Evolutionary conservation across 768 basidiomycete genomes (phyloP).

Genomic region (Amanita inopinata): DNA sequence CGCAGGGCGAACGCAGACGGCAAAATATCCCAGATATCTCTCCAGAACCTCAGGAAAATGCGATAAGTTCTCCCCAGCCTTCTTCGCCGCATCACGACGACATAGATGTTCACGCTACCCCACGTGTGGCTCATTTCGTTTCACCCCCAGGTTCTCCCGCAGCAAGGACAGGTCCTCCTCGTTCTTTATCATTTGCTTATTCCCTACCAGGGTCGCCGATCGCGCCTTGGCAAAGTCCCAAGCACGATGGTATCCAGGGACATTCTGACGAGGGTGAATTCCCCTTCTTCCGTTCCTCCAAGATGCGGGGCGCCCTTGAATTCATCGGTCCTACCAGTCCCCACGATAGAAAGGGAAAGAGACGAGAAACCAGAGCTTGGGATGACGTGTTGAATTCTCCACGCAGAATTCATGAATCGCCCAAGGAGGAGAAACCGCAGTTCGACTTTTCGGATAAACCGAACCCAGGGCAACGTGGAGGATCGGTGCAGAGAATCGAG

Average conservation of each 20-base stretch:
- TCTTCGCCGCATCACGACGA: background rate
- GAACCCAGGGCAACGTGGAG: background rate
- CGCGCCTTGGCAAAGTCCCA: constrained; percentile 17
- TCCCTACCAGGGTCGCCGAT: constrained; percentile 36
- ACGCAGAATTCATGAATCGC: constrained; percentile 45
- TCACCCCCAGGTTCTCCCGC: constrained; percentile 43
- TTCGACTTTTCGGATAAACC: constrained; percentile 21
- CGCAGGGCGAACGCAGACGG: background rate
- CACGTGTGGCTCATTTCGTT: background rate
- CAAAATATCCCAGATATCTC: background rate
- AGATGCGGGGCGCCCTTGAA: constrained; percentile 60
- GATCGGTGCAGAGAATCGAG: background rate
- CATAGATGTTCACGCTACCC: background rate
- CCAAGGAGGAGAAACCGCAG: constrained; percentile 33
- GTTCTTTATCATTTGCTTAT: constrained; percentile 61
- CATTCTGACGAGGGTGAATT: constrained; percentile 25
- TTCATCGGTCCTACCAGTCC: constrained; percentile 27
- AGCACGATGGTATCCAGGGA: constrained; percentile 19
- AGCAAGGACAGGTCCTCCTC: constrained; percentile 61
- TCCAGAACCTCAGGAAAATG: background rate
- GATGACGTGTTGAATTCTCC: constrained; percentile 46
- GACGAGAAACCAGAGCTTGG: constrained; percentile 32
- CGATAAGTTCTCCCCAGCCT: background rate
- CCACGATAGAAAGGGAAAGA: constrained; percentile 46
- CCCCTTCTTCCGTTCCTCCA: constrained; percentile 24